Base-by-base conservation (phyloP, 1,139 yeast species). In the Blastobotrys buckinghamii region DNA sequence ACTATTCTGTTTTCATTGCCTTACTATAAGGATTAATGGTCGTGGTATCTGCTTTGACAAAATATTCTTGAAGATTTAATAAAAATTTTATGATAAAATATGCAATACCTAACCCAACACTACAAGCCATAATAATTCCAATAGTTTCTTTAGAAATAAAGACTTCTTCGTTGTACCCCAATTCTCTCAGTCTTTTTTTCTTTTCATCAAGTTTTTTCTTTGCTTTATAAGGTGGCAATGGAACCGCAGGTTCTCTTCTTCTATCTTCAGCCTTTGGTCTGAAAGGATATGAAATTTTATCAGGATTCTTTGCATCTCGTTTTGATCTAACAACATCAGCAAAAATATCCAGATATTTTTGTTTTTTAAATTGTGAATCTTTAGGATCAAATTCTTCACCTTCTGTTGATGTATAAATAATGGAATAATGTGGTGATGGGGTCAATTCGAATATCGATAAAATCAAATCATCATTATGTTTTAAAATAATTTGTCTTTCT, bases 401-500 rank as follows among this genome's bases (percentile, higher is more conserved):
- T 1, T 46, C 45, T 7, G 54, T 41, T 2, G 63, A 56, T 10
- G 65, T 60, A 49, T 60, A 62, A n/a, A 63, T 50, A 33, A 63
- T 49, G 2, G 64, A 48, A 39, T 53, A 59, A 39, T 59, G 57
- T n/a, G 67, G 65, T n/a, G 65, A 56, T 9, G 67, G 67, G 3
- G 63, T 57, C 9, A 27, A 52, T 39, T 51, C 39, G 20, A 63
- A 41, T n/a, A 54, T 50, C 6, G 53, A 56, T 27, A 62, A 64
- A 8, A 81, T 57, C 50, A 74, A 65, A 46, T 71, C 74, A 63
- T 86, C 95, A 52, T 78, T 73, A 15, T 67, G 61, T 22, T 53
- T 52, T 41, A 76, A 55, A 7, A 68, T 65, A 24, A 63, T 60
- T 1, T 57, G 57, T 39, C 77, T 61, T 10, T 50, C 50, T 16